Conservation (phyloP, 345 rosid genomes). For the Reutealis trisperma region DNA sequence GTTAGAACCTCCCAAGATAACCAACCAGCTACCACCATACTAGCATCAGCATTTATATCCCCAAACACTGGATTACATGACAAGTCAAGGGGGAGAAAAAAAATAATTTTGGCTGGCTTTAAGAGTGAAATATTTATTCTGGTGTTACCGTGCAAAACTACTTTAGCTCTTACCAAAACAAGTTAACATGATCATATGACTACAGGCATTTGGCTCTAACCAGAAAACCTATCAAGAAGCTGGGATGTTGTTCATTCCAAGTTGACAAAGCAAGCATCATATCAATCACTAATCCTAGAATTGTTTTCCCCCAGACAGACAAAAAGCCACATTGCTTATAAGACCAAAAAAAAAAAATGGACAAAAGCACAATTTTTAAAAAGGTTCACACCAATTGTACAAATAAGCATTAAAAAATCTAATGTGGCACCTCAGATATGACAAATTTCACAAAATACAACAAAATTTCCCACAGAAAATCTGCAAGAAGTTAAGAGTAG, state of each 20-base stretch:
- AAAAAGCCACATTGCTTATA: background rate
- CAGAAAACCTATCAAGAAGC: background rate
- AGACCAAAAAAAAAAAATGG: background rate
- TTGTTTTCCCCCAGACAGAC: background rate
- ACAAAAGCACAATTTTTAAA: background rate
- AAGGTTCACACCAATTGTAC: background rate
- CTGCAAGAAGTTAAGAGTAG: background rate
- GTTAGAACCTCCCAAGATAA: too few relatives aligned
- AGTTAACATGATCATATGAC: background rate
- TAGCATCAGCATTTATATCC: too few relatives aligned
- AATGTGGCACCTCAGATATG: background rate
- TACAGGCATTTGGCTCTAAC: background rate
- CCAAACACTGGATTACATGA: too few relatives aligned
- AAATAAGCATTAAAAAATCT: background rate
- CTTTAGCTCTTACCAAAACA: background rate
- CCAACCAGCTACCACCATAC: too few relatives aligned
- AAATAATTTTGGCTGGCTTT: too few relatives aligned
- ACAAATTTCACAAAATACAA: background rate
- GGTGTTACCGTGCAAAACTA: background rate
- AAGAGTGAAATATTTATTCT: background rate
- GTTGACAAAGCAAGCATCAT: background rate
- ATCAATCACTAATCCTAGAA: background rate
- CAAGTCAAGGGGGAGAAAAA: too few relatives aligned
- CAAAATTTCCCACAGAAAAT: background rate
- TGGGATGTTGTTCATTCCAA: background rate